These are phyloP conservation scores for Berberis vulgaris DNA, from an alignment of 164 flowering plant genomes.

Conservation along the genomic window DNA sequence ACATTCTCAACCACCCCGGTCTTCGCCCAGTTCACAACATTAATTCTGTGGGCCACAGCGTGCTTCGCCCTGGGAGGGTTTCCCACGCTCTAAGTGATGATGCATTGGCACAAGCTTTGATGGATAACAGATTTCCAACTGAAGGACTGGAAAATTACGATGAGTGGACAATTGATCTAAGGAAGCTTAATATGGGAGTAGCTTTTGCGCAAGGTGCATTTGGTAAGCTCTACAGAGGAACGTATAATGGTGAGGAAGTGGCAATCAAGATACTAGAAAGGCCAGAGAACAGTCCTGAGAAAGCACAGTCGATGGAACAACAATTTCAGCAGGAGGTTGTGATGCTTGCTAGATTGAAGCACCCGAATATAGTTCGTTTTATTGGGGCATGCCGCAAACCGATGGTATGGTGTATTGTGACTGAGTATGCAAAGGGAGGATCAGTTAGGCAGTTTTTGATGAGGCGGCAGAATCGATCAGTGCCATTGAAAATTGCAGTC, in stretches of 20 bases:
- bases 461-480: conserved; percentile 46
- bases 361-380: conserved; percentile 54
- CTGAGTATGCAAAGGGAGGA: conserved; percentile 74
- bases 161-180: conserved; percentile 70
- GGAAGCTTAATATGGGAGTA: conserved; percentile 53
- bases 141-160: conserved; percentile 51
- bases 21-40: conserved; percentile 16
- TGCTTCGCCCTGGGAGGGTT: conserved; percentile 22
- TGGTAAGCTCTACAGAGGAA: conserved; percentile 60
- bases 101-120: conserved; percentile 49
- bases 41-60: conserved; percentile 26
- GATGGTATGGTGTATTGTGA: conserved; percentile 73
- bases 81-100: conserved; percentile 27
- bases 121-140: conserved; percentile 50
- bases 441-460: conserved; percentile 56
- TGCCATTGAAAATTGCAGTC: conserved; percentile 53
- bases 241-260: conserved; percentile 66
- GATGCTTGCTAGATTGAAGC: conserved; percentile 67
- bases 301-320: conserved; percentile 54
- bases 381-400: conserved; percentile 66
- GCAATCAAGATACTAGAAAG: conserved; percentile 71
- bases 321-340: conserved; percentile 71
- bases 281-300: conserved; percentile 48
- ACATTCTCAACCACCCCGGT: conserved; percentile 19
- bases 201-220: conserved; percentile 74